phyloP scores from a whole-genome alignment of 139 green algal genomes.

The Chlorella sorokiniana region DNA sequence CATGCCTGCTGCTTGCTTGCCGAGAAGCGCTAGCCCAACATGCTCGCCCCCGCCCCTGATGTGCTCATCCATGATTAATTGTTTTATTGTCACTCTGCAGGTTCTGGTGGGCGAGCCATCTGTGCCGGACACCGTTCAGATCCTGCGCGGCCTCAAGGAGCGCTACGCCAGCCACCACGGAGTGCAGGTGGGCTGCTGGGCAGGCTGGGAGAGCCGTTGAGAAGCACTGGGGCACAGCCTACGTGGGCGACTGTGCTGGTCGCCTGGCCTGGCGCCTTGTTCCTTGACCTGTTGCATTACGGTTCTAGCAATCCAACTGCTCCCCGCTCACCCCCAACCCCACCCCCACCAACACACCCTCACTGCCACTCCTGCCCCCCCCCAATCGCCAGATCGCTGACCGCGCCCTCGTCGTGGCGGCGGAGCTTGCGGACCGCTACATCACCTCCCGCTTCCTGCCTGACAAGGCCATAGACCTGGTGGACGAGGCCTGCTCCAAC shows the following conservation, averaged over 20 bases:
- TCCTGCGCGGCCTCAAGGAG: slow-evolving; percentile 92
- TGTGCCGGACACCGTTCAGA: slow-evolving; percentile 90
- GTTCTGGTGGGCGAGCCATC: slow-evolving; percentile 83
- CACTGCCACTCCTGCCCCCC: too few species aligned
- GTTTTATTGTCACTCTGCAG: slow-evolving; percentile 25
- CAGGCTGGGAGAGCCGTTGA: too few species aligned
- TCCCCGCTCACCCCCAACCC: too few species aligned
- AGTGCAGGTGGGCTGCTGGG: slow-evolving; percentile 45
- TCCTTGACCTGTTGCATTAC: too few species aligned
- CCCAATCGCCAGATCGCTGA: slow-evolving; percentile 62
- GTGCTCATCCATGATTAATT: too few species aligned
- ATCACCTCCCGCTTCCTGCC: slow-evolving; percentile 72
- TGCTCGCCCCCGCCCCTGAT: too few species aligned
- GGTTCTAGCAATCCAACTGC: too few species aligned
- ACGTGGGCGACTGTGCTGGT: neutral
- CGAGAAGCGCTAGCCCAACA: too few species aligned
- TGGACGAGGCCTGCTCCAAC: slow-evolving; percentile 81
- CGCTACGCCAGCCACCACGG: slow-evolving; percentile 83
- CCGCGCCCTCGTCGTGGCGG: slow-evolving; percentile 72
- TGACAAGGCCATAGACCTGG: slow-evolving; percentile 92
- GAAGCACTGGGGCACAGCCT: too few species aligned
- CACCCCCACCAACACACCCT: neutral
- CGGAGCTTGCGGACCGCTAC: slow-evolving; percentile 74
- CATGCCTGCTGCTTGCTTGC: too few species aligned
- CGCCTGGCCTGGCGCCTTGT: too few species aligned